Evolutionary conservation across 352 stramenopile genomes (phyloP), one percentile per base, ranked within the genome.

Genomic region (Thraustochytrium sp.): DNA sequence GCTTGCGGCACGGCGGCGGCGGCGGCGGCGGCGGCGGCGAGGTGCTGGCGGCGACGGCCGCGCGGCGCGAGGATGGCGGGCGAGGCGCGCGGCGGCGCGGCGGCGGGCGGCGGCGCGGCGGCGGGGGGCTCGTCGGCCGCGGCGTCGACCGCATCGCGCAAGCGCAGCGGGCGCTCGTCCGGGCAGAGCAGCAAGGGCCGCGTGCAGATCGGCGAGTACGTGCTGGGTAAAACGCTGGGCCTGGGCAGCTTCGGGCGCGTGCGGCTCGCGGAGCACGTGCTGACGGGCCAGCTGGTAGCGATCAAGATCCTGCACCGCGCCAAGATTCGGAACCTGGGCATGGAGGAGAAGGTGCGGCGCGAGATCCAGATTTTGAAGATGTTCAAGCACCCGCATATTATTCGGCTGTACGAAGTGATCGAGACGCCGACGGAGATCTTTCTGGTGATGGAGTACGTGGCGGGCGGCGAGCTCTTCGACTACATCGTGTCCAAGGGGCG

Each of bases 221-320:
- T 96, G 31, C 90, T 99, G 51, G 95, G 95, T 77, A 99, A 99
- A 88, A 99, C 98, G 87, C 90, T 99, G 74, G 97, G 97, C 40
- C 99, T 99, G 82, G 97, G 97, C 59, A 98, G 97, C 44, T 99
- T 99, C 88, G 97, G 97, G 78, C 98, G 99, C 94, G 94, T 98
- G 49, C 98, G 97, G 80, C 90, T 99, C 80, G 97, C 95, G 4
- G 96, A 97, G 59, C 97, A 99, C 91, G 92, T 97, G 74, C 93
- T 98, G 84, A 99, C 97, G 73, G 94, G 95, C 37, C 94, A 98
- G 85, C 98, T 99, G 86, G 97, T 99, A 36, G 97, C 97, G 44
- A 98, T 99, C 65, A 99, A 99, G 90, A 99, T 99, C 85, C 88
- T 99, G 23, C 99, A 99, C 89, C 97, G 97, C 85, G 94, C 93